Evolutionary conservation across 345 rosid species (phyloP), one percentile per base, ranked within the genome.

Genomic region (Hibiscus tridactylites): DNA sequence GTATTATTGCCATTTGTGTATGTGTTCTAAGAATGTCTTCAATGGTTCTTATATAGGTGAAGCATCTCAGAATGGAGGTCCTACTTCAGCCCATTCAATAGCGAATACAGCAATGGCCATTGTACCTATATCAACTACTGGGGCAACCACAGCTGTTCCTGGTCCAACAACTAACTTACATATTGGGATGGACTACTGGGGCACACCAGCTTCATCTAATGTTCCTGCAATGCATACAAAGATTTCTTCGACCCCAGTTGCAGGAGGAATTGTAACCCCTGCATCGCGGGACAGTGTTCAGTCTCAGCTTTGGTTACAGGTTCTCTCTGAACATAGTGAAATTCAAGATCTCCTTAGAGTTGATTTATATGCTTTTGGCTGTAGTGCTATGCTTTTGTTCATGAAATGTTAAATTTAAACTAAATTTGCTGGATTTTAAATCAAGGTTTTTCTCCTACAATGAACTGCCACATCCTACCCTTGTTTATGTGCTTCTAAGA

Each of bases 111-210:
- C 90, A 8, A 75, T 88, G 84, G 57, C 95, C 26, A 61, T 86
- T 46, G 74, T 88, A 79, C 97, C 97, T 57, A 78, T 88, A 65
- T 68, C 93, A 68, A 85, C 87, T 75, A 50, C 86, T 66, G 90
- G 87, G 70, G 66, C 82, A 47, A 79, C 82, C 9, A 84, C 79
- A 73, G 88, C 84, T 60, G 77, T 87, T 81, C 88, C 93, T 44
- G 95, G 93, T 12, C 99, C 99, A 31, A 76, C 99, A 2, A 92
- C 97, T 70, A 95, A 89, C 81, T 84, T 95, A 77, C 92, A 95
- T 76, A 92, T 94, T 80, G 98, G 98, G 74, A 94, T 95, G 99
- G 99, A 95, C 61, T 95, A 89, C 42, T 95, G 99, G 99, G 97
- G 97, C 64, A 81, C 90, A 66, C 88, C 92, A 72, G 81, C 90